phyloP scores from a whole-genome alignment of 805 yeast species.

The Cyberlindnera galapagoensis region DNA sequence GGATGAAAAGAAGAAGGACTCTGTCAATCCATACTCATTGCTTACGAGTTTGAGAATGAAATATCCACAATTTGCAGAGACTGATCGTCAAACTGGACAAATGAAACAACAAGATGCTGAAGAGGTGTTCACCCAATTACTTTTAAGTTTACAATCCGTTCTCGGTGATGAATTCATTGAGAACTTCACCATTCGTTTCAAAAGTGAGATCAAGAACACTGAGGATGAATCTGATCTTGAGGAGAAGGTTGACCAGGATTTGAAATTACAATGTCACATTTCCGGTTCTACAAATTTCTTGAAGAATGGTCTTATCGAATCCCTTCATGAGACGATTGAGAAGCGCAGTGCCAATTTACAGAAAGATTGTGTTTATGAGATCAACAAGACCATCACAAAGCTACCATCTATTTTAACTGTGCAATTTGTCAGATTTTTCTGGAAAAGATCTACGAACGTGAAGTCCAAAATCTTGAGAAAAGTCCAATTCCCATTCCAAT shows the following conservation, averaged over 20 bases:
- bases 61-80: constrained; percentile 89
- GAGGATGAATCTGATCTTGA: constrained; percentile 46
- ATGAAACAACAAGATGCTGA: constrained; percentile 98
- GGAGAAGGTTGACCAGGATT: constrained; percentile 47
- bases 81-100: constrained; percentile 51
- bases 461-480: constrained; percentile 91
- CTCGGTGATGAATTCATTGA: constrained; percentile 45
- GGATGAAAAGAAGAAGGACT: constrained; percentile 31
- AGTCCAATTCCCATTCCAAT: constrained; percentile 90
- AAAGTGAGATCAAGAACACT: constrained; percentile 55
- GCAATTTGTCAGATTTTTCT: constrained; percentile 90
- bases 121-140: constrained; percentile 82
- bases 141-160: constrained; percentile 42
- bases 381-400: constrained; percentile 53
- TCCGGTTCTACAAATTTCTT: constrained; percentile 78
- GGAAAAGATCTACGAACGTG: constrained; percentile 88
- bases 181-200: constrained; percentile 60
- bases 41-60: constrained; percentile 56
- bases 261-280: constrained; percentile 86
- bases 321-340: constrained; percentile 70
- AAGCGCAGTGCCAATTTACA: constrained; percentile 69
- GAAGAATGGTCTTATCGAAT: constrained; percentile 73
- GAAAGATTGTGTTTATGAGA: constrained; percentile 63
- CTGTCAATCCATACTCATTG: constrained; percentile 65
- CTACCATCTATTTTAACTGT: constrained; percentile 85